These are phyloP conservation scores for Diaporthe eres DNA, from an alignment of 2,329 filamentous ascomycete species.

Conservation along the genomic window DNA sequence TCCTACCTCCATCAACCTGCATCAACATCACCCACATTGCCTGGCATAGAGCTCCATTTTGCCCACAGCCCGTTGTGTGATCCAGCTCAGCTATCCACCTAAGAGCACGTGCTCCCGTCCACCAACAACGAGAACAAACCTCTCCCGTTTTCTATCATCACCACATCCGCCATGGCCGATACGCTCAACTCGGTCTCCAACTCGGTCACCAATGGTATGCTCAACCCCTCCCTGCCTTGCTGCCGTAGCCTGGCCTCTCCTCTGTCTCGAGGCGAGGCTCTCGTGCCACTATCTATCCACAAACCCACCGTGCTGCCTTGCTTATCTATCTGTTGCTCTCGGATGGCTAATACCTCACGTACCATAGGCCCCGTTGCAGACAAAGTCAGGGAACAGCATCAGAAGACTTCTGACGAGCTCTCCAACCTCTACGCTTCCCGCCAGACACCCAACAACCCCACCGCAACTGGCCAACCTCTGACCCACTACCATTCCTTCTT, in stretches of 20 bases:
- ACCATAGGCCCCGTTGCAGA: constrained; percentile 69
- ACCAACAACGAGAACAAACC: constrained; percentile 43
- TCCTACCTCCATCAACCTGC: constrained; percentile 31
- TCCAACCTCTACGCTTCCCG: constrained; percentile 71
- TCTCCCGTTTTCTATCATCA: constrained; percentile 41
- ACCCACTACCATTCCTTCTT: constrained; percentile 82
- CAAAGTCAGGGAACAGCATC: constrained; percentile 69
- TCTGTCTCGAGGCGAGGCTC: not conserved
- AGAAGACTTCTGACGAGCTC: constrained; percentile 69
- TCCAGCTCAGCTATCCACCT: constrained; percentile 16
- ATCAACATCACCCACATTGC: constrained; percentile 24
- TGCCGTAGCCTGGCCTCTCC: constrained; percentile 3
- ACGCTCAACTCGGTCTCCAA: constrained; percentile 44
- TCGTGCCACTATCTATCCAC: not conserved
- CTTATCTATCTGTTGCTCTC: constrained; percentile 22
- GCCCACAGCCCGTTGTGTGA: constrained; percentile 12
- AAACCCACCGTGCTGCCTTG: not conserved
- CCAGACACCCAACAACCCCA: constrained; percentile 65
- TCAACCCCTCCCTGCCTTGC: constrained; percentile 54
- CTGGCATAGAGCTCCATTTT: constrained; percentile 17
- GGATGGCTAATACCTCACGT: constrained; percentile 34
- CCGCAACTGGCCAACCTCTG: constrained; percentile 73
- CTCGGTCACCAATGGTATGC: constrained; percentile 59
- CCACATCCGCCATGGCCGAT: constrained; percentile 57
- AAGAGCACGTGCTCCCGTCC: constrained; percentile 34